Base-by-base conservation (phyloP, 139 green algal species). In the Yamagishiella unicocca region DNA sequence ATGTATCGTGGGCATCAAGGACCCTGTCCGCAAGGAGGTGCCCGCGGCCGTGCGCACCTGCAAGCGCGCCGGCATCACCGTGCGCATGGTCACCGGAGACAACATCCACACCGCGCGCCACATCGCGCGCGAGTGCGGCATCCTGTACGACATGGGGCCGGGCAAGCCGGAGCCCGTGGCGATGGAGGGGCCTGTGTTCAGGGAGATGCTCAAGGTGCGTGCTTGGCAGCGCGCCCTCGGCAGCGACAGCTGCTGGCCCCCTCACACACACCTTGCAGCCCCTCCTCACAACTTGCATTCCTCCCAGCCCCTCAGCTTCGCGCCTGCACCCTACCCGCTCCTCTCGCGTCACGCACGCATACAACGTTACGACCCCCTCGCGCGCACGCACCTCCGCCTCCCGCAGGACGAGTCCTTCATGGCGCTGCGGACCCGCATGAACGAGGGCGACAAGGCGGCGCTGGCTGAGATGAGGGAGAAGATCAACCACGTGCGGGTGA, bases 81-180 rank as follows among this genome's bases (percentile, higher is more conserved):
- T 99, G 87, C 96, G 97, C 89, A 99, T 99, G 97, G 97, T 99
- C 27, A 99, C 97, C 10, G 97, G 97, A 17, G 98, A 99, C 94
- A 99, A 99, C 94, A 95, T 98, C 50, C 92, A 98, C 91, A 99
- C 98, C 8, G 98, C 98, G 8, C 93, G 94, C 68, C 96, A 98
- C 90, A 99, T 99, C 33, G 97, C 97, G 14, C 92, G 92, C 53
- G 98, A 99, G 92, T 99, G 97, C 88, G 96, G 96, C 92, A 99
- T 99, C 81, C 91, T 99, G 38, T 95, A 92, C 0, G n/a, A 77
- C 61, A 75, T 75, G 78, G 78, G 61, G 2, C 94, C 92, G 0
- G 42, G 24, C 43, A 85, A 93, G 22, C 62, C 62, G 35, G 62
- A 85, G 72, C 83, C 42, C 29, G 42, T 83, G 53, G 82, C 71